These are phyloP conservation scores for Lecanosticta acicola DNA, from an alignment of 2,329 filamentous ascomycete species.

Conservation along the genomic window DNA sequence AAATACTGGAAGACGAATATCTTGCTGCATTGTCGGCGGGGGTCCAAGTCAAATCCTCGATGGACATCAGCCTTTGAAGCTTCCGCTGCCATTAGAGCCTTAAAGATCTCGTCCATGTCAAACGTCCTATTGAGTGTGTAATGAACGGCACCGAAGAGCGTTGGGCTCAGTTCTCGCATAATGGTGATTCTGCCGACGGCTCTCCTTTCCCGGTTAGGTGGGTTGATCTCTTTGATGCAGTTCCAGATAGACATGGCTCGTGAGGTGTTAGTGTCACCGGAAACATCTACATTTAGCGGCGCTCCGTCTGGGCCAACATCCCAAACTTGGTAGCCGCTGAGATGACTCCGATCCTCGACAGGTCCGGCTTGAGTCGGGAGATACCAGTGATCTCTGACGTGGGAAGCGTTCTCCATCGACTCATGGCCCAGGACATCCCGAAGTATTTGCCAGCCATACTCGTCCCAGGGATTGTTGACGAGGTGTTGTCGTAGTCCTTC, in stretches of 20 bases:
- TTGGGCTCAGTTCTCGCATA: slow-evolving; percentile 55
- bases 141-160: slow-evolving; percentile 56
- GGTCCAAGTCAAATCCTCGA: slow-evolving; percentile 44
- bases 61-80: slow-evolving; percentile 36
- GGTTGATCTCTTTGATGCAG: slow-evolving; percentile 33
- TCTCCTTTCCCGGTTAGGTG: slow-evolving; percentile 36
- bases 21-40: slow-evolving; percentile 51
- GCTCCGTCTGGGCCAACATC: slow-evolving; percentile 48
- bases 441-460: slow-evolving; percentile 23
- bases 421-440: slow-evolving; percentile 38
- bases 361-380: slow-evolving; percentile 39
- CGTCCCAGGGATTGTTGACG: slow-evolving; percentile 14
- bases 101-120: slow-evolving; percentile 58
- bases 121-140: slow-evolving; percentile 54
- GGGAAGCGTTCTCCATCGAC: slow-evolving; percentile 39
- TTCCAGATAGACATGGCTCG: slow-evolving; percentile 34
- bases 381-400: slow-evolving; percentile 40
- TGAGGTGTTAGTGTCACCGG: slow-evolving; percentile 32
- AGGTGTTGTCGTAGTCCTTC: slow-evolving; percentile 44
- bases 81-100: slow-evolving; percentile 48
- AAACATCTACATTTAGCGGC: slow-evolving; percentile 35
- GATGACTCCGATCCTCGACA: slow-evolving; percentile 39
- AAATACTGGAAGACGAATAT: slow-evolving; percentile 63
- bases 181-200: slow-evolving; percentile 56
- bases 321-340: slow-evolving; percentile 53